Evolutionary conservation across 768 basidiomycete species (phyloP).

Genomic region (Termitomyces bulborhizus): DNA sequence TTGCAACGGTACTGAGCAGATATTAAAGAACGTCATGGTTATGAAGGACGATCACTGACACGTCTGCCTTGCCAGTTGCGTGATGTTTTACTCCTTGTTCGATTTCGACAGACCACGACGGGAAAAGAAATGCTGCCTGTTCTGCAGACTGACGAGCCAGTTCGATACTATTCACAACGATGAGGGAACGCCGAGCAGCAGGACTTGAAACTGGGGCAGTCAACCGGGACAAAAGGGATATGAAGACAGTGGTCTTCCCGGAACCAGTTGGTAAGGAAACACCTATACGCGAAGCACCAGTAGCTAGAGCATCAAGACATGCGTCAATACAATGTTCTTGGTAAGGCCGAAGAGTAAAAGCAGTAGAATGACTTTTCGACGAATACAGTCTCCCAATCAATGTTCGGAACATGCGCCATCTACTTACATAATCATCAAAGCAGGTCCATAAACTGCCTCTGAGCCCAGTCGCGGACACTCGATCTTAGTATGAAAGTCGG

Average conservation of each 20-base stretch:
- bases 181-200: conserved; percentile 53
- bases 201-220: conserved; percentile 33
- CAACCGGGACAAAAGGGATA: conserved; percentile 70
- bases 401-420: conserved; percentile 4
- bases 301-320: conserved; percentile 63
- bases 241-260: conserved; percentile 90
- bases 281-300: conserved; percentile 71
- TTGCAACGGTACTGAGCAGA: conserved; percentile 67
- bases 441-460: no score
- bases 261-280: conserved; percentile 84
- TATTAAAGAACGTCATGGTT: background rate
- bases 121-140: conserved; percentile 61
- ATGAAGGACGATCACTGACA: conserved; percentile 43
- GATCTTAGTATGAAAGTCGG: no score
- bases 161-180: conserved; percentile 88
- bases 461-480: no score
- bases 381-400: conserved; percentile 7
- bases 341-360: conserved; percentile 69
- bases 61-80: conserved; percentile 78
- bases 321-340: conserved; percentile 77
- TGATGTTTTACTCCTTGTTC: conserved; percentile 78
- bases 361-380: background rate
- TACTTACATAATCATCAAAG: no score
- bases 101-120: conserved; percentile 79
- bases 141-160: conserved; percentile 81